A percentile compares a stretch with the other conserved stretches of the same genome.
Evolutionary conservation across 208 protist species (phyloP).

Genomic region (Naegleria lovaniensis): DNA sequence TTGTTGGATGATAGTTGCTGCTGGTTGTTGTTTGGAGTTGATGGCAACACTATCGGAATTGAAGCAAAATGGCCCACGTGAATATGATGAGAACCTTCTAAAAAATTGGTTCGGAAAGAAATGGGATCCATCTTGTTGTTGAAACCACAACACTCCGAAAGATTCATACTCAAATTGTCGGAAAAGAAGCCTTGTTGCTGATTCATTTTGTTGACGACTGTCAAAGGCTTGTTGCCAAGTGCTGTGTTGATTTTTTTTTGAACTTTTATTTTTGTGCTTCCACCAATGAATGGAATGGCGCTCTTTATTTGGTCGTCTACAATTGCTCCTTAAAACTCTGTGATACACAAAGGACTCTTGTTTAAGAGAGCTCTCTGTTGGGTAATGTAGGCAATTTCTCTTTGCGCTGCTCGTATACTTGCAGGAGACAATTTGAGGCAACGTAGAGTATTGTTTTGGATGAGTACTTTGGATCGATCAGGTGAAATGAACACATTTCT

Average conservation of each 20-base stretch:
- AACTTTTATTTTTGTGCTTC: too few relatives aligned
- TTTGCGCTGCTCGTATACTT: not conserved
- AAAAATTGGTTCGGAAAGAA: not conserved
- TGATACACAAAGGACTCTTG: not conserved
- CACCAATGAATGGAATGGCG: too few relatives aligned
- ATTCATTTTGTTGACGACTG: too few relatives aligned
- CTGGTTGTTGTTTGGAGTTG: not conserved
- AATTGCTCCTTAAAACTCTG: not conserved
- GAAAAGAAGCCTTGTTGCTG: too few relatives aligned
- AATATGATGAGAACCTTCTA: not conserved
- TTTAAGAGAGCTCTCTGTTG: not conserved
- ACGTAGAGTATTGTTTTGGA: not conserved
- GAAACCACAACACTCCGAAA: too few relatives aligned
- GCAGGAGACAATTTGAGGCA: not conserved
- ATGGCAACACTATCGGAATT: not conserved
- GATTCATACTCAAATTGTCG: too few relatives aligned
- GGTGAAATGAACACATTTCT: conserved; percentile 6
- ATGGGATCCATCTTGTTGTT: not conserved
- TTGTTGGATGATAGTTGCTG: not conserved
- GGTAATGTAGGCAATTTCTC: not conserved
- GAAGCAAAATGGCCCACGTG: not conserved
- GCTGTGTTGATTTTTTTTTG: too few relatives aligned
- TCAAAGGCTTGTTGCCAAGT: too few relatives aligned
- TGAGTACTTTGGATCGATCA: not conserved
- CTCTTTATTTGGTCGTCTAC: too few relatives aligned